phyloP scores from a whole-genome alignment of 768 basidiomycete genomes.

The Collybiopsis luxurians region DNA sequence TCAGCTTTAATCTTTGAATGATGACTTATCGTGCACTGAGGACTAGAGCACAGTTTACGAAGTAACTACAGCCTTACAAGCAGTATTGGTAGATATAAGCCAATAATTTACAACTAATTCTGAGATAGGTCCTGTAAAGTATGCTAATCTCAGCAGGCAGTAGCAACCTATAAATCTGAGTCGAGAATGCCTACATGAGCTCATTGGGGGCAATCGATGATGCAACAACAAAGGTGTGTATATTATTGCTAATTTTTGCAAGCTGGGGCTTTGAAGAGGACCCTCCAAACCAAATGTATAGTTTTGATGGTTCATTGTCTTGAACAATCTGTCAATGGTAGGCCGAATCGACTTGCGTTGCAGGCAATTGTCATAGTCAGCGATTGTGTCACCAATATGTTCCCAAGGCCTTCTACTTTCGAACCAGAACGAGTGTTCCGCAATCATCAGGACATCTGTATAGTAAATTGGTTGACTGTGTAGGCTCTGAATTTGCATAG shows the following conservation, averaged over 20 bases:
- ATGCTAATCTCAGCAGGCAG: too few species aligned
- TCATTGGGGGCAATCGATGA: not conserved
- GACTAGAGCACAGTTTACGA: too few species aligned
- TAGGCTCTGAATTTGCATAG: not conserved
- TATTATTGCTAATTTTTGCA: not conserved
- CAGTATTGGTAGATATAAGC: too few species aligned
- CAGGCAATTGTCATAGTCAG: not conserved
- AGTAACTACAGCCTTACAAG: too few species aligned
- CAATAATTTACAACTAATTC: too few species aligned
- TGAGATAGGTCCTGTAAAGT: too few species aligned
- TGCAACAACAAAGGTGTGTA: not conserved
- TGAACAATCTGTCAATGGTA: not conserved
- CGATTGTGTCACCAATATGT: not conserved
- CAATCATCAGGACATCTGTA: not conserved
- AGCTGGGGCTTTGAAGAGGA: not conserved
- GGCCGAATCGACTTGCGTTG: not conserved
- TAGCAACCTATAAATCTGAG: too few species aligned
- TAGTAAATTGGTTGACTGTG: too few species aligned
- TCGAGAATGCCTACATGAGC: not conserved
- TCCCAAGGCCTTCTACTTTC: not conserved
- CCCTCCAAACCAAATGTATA: not conserved
- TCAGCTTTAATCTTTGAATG: too few species aligned
- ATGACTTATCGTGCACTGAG: too few species aligned
- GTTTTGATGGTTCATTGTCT: not conserved
- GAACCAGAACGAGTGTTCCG: constrained; percentile 1